These are phyloP conservation scores for Exophiala oligosperma DNA, from an alignment of 2,329 filamentous ascomycete genomes.

Conservation along the genomic window DNA sequence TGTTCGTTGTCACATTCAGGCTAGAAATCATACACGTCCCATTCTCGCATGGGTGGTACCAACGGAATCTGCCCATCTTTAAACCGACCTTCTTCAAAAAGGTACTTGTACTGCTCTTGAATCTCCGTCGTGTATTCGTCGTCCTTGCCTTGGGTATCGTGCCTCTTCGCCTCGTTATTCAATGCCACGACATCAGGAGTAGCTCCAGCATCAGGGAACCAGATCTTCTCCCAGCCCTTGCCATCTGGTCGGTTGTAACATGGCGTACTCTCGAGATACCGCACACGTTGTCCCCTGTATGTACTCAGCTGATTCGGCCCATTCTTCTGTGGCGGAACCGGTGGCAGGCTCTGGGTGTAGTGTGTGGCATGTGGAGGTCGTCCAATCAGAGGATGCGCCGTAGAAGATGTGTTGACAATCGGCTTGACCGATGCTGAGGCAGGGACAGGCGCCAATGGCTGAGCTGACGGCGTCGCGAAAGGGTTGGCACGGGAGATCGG, in stretches of 20 bases:
- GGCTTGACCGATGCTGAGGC: constrained; percentile 1
- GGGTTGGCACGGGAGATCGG: constrained; percentile 33
- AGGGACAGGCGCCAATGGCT: no score
- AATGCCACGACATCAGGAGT: constrained; percentile 41
- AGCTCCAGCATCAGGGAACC: constrained; percentile 70
- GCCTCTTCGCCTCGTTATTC: constrained; percentile 52
- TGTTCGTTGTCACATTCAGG: no score
- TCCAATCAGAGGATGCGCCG: constrained; percentile 22
- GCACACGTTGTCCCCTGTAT: constrained; percentile 66
- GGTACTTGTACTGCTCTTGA: constrained; percentile 63
- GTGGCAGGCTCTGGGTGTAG: constrained; percentile 33
- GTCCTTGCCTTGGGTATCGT: constrained; percentile 28
- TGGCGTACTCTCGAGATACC: constrained; percentile 50
- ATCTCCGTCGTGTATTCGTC: constrained; percentile 63
- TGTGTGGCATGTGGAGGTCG: constrained; percentile 23
- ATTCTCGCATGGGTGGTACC: constrained; percentile 75
- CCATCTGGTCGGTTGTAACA: constrained; percentile 54
- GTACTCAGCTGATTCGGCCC: constrained; percentile 44
- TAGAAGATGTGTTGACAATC: constrained; percentile 21
- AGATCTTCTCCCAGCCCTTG: constrained; percentile 64
- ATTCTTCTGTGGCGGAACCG: constrained; percentile 36
- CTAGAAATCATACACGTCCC: constrained; percentile 71
- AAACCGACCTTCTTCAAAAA: constrained; percentile 67
- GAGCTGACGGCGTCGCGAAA: constrained; percentile 18
- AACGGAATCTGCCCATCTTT: constrained; percentile 69